Percentiles rank a stretch among this genome's conserved stretches.
These are phyloP conservation scores for Penicillium goetzii DNA, from an alignment of 495 filamentous ascomycete genomes.

Conservation along the genomic window DNA sequence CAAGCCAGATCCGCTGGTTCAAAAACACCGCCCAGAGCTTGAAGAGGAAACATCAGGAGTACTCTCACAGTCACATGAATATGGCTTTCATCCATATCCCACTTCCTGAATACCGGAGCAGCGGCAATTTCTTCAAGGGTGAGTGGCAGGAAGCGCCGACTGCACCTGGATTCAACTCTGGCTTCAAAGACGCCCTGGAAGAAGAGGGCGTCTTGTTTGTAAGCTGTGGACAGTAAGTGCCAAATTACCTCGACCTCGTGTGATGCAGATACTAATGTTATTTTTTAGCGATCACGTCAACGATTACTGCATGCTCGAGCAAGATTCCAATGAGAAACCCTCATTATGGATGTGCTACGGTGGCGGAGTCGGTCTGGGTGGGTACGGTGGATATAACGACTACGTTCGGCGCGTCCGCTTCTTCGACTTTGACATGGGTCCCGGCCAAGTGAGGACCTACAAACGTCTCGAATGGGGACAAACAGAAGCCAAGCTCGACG, in stretches of 20 bases:
- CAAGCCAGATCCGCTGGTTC: conserved; percentile 94
- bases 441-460: conserved; percentile 84
- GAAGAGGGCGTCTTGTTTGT: conserved; percentile 84
- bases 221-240: conserved; percentile 82
- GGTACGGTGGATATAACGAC: conserved; percentile 87
- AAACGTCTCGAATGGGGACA: conserved; percentile 88
- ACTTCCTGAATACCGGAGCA: conserved; percentile 77
- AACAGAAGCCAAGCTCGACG: conserved; percentile 70
- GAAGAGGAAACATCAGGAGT: conserved; percentile 72
- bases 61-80: conserved; percentile 91
- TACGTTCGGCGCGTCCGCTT: conserved; percentile 83
- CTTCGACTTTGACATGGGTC: conserved; percentile 91
- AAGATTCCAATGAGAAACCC: conserved; percentile 52
- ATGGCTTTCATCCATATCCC: conserved; percentile 98
- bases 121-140: conserved; percentile 59
- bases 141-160: conserved; percentile 76
- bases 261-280: neutral
- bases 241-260: neutral
- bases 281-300: conserved; percentile 82
- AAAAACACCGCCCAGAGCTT: conserved; percentile 70
- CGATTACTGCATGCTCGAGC: conserved; percentile 82
- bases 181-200: conserved; percentile 83
- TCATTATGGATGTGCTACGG: conserved; percentile 99
- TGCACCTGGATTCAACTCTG: conserved; percentile 84
- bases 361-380: conserved; percentile 86